Evolutionary conservation across 2,329 filamentous ascomycete genomes (phyloP), one percentile per base, ranked within the genome.

Genomic region (Tricladium varicosporioides): DNA sequence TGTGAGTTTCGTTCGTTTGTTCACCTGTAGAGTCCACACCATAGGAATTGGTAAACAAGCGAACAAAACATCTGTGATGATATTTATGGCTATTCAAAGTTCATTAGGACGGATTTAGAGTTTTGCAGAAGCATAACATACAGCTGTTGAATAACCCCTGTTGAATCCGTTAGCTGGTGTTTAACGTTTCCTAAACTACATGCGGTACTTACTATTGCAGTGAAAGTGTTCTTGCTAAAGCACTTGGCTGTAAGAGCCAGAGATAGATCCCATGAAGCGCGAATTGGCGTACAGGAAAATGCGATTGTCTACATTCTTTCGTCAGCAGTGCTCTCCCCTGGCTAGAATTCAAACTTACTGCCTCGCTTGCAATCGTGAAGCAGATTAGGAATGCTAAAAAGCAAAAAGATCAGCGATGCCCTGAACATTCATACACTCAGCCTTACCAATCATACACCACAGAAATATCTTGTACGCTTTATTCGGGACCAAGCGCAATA

Each of bases 261-360:
- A 1, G 60, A 58, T 8, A 65, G 60, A 56, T 78, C 69, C 79
- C 79, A 81, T 0, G 70, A 70, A 8, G 78, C 77, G 11, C 64
- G 51, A 5, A 80, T 69, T 0, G 78, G 77, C 16, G 72, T 53
- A 58, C 79, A 81, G 53, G 76, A 72, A 62, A 80, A 78, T 14
- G 80, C 72, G 44, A 80, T 64, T 2, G 78, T 78, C 62, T 64
- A 27, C 9, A 36, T 14, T 15, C 22, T 27, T 27, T 27, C 22
- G 22, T 27, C 22, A 27, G 7, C 22, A 7, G 4, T 27, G 22
- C 7, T 27, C 22, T 27, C 22, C 22, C 22, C 7, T 27, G 22
- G 22, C 22, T 27, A 27, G 33, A 32, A 13, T 31, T 13, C 2
- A 16, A 9, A 53, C 60, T 58, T 60, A 64, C 63, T n/a, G 73